Base-by-base conservation (phyloP, 768 basidiomycete genomes). In the Auricularia sp. region DNA sequence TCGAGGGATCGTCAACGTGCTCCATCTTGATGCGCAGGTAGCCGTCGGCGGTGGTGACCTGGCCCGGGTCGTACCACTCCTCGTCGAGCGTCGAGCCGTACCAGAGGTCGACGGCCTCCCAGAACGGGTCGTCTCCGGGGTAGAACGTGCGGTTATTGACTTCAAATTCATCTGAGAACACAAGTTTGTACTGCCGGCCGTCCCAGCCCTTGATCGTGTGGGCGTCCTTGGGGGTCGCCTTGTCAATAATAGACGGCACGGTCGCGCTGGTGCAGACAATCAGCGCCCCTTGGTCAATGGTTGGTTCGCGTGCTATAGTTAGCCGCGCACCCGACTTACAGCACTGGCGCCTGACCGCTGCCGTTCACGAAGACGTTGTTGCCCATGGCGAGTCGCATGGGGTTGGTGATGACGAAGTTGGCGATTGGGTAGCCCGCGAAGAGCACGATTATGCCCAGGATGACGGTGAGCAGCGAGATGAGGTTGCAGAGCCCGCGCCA, bases 151-250 rank as follows among this genome's bases (percentile, higher is more conserved):
- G 77, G 0, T 89, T 90, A 1, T 88, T 87, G 21, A 71, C 72
- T 65, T 92, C 84, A 73, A 93, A 93, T 76, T 93, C 91, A 71
- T 93, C 91, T 1, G 84, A 87, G 74, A 91, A 93, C 16, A 91
- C 85, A 61, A 87, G 77, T 35, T 84, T 78, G 71, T 92, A 93
- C 1, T 79, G 70, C 43, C 84, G 63, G 3, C 88, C 87, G 73
- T 94, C 91, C 67, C 81, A 89, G 1, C 91, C 91, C 2, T 78
- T 87, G 29, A 87, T 79, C 0, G 83, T 78, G 66, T 78, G 79
- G 2, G 84, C 90, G 1, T 64, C 62, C 0, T 74, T 66, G 0
- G 91, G 92, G 1, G 93, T 96, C 18, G 83, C 83, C 2, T 70
- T 61, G 75, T 96, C 93, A 69, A 95, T 83, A 36, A 88, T 74